These are phyloP conservation scores for Fraxinus platypoda DNA, from an alignment of 305 asterid genomes.

Conservation along the genomic window DNA sequence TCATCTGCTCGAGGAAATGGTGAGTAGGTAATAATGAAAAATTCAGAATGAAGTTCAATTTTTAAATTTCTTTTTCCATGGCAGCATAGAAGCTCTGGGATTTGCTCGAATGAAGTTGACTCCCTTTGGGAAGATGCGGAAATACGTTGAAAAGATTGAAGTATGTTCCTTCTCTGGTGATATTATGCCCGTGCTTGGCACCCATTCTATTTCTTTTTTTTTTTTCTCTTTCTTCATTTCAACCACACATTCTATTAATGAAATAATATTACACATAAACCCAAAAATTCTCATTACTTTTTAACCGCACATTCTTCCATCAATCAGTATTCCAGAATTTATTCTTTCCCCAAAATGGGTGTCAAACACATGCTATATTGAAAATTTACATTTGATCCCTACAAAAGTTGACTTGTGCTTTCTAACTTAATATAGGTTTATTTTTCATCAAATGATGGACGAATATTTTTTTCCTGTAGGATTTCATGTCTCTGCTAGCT, in stretches of 20 bases:
- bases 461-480: slow-evolving; percentile 44
- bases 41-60: slow-evolving; percentile 9
- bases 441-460: slow-evolving; percentile 5
- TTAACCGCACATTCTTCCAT: no score
- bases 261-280: no score
- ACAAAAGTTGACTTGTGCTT: background rate
- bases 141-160: slow-evolving; percentile 68
- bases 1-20: slow-evolving; percentile 69
- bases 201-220: no score
- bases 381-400: background rate
- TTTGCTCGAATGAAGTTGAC: slow-evolving; percentile 76
- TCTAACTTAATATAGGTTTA: background rate
- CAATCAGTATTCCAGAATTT: no score
- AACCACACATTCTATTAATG: no score
- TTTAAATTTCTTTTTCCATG: slow-evolving; percentile 26
- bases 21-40: slow-evolving; percentile 37
- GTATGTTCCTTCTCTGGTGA: slow-evolving; percentile 38
- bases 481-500: slow-evolving; percentile 81
- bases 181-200: no score
- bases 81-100: slow-evolving; percentile 88
- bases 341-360: no score
- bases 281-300: no score
- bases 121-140: slow-evolving; percentile 76
- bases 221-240: no score
- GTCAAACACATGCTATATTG: no score